Conservation (phyloP, 225 moss, liverwort and hornwort genomes). For the Sphagnum tenellum region DNA sequence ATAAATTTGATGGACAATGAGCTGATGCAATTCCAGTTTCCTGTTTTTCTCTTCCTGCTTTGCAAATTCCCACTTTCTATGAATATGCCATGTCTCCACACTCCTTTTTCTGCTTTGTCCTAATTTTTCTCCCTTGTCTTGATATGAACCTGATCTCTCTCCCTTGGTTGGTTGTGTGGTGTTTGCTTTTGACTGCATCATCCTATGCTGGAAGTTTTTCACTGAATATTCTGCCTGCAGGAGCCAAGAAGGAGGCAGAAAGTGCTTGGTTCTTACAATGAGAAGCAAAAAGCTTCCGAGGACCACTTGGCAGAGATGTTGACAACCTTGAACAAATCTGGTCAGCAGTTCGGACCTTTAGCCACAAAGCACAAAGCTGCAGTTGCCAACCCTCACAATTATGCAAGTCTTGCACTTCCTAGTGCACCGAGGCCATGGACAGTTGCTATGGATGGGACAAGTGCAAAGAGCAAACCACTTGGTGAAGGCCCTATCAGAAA, state of each 20-base stretch:
- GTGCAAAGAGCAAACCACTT: constrained; percentile 22
- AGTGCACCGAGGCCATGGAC: constrained; percentile 23
- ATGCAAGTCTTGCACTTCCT: constrained; percentile 15
- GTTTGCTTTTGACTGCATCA: background rate
- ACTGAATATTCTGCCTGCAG: constrained; percentile 12
- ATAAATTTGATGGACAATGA: no score
- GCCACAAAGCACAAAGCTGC: constrained; percentile 19
- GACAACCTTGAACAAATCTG: constrained; percentile 13
- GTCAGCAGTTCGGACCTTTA: no score
- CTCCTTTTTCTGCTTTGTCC: background rate
- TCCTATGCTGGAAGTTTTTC: background rate
- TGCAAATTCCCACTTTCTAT: no score
- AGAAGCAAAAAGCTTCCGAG: constrained; percentile 17
- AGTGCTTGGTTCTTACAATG: constrained; percentile 28
- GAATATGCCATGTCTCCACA: no score
- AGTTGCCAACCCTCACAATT: constrained; percentile 4
- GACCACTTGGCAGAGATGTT: constrained; percentile 18
- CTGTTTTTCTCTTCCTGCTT: no score
- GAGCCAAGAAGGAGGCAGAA: constrained; percentile 40
- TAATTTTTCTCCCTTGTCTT: background rate
- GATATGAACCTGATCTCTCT: background rate
- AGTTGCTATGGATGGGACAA: background rate
- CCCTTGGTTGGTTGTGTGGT: background rate
- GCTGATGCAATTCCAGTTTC: no score
- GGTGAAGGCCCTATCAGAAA: constrained; percentile 17